Evolutionary conservation across 768 basidiomycete species (phyloP), one percentile per base, ranked within the genome.

Genomic region (Kwoniella bestiolae): DNA sequence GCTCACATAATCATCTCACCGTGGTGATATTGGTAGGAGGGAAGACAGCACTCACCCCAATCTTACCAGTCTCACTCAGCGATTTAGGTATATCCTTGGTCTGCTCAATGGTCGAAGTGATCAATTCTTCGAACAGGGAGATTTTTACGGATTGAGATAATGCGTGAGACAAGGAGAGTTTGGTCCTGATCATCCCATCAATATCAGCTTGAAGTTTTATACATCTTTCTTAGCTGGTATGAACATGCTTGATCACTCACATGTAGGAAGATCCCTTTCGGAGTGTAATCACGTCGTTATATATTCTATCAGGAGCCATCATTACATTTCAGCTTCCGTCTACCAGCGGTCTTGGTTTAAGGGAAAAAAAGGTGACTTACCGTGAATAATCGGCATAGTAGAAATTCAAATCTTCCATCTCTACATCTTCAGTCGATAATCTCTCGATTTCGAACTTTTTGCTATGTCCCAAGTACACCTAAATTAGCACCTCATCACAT

Each of bases 301-400:
- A 97, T 76, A 96, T 96, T 74, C 92, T 88, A 69, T 28, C n/a
- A n/a, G n/a, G n/a, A n/a, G n/a, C n/a, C n/a, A n/a, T n/a, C n/a
- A n/a, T n/a, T n/a, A n/a, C n/a, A n/a, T n/a, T n/a, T n/a, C n/a
- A n/a, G n/a, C n/a, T n/a, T n/a, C n/a, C n/a, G n/a, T n/a, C n/a
- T n/a, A n/a, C n/a, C n/a, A n/a, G n/a, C n/a, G n/a, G 34, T 46
- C 11, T 26, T 45, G 56, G 8, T 34, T 34, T 56, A 25, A 6
- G 56, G 35, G 25, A 41, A 41, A 8, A 28, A n/a, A 38, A 28
- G 3, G 3, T 3, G 25, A 79, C 85, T 60, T 79, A 90, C 92
- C 94, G 88, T 79, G 92, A 94, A 78, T 97, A 97, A 75, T 94
- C 93, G 6, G 94, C 94, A 77, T 94, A 94, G 76, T 97, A 97